phyloP scores from a whole-genome alignment of 148 eudicot genomes.

The Hydrangea macrophylla region DNA sequence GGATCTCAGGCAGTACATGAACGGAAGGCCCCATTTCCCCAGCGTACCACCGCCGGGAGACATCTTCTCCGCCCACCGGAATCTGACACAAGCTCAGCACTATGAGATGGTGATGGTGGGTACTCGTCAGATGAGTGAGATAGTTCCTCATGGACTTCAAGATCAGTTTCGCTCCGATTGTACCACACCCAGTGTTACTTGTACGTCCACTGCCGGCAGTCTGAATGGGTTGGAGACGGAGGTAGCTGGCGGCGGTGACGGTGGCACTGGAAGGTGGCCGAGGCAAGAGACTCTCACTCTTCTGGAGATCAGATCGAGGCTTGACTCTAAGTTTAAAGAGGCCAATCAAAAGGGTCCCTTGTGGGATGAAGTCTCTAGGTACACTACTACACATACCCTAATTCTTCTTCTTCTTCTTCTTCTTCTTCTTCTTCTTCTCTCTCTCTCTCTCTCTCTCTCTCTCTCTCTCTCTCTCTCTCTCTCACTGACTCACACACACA shows the following conservation, averaged over 20 bases:
- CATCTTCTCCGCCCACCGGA: constrained; percentile 34
- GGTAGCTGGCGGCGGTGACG: constrained; percentile 26
- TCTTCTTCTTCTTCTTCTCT: background rate
- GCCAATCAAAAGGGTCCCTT: constrained; percentile 96
- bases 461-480: background rate
- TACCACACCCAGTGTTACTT: background rate
- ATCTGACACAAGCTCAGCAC: constrained; percentile 19
- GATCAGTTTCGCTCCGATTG: constrained; percentile 28
- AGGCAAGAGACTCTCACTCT: constrained; percentile 90
- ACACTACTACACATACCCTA: too few relatives aligned
- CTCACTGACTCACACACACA: background rate
- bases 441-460: background rate
- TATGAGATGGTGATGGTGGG: constrained; percentile 33
- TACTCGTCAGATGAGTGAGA: background rate
- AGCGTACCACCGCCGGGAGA: constrained; percentile 25
- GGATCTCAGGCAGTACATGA: constrained; percentile 44
- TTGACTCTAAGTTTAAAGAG: constrained; percentile 89
- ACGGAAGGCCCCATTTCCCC: constrained; percentile 24
- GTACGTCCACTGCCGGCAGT: background rate
- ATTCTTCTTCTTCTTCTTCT: background rate
- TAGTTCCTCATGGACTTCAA: constrained; percentile 4
- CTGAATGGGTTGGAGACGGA: constrained; percentile 31
- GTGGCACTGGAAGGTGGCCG: constrained; percentile 82
- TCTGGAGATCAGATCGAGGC: constrained; percentile 85
- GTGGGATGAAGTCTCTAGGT: constrained; percentile 99